Percentiles rank a stretch among this genome's conserved stretches.
Conservation (phyloP, 176 grass and related monocot genomes). For the Cocos nucifera region DNA sequence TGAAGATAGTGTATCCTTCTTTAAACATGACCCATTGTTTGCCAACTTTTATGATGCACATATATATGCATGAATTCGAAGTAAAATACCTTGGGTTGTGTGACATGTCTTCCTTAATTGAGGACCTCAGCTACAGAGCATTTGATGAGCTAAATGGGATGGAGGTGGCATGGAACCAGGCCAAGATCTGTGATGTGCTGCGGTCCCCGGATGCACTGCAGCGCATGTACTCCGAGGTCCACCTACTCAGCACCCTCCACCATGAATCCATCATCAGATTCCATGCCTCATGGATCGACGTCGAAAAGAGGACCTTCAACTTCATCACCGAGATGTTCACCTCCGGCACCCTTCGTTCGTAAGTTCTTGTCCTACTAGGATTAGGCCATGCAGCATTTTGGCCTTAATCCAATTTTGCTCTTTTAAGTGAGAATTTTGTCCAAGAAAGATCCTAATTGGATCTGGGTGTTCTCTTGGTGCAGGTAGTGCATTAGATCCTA, state of each 20-base stretch:
- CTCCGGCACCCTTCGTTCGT: constrained; percentile 78
- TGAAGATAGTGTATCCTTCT: constrained; percentile 63
- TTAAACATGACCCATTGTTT: background rate
- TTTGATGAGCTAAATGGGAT: constrained; percentile 68
- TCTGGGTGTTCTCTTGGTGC: no score
- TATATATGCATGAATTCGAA: background rate
- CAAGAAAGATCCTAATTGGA: no score
- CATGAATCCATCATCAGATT: constrained; percentile 73
- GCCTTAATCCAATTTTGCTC: background rate
- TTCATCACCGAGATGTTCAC: constrained; percentile 99
- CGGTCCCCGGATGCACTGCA: constrained; percentile 51
- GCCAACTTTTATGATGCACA: background rate
- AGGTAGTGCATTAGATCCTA: no score
- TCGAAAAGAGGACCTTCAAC: constrained; percentile 45
- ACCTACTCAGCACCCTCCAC: constrained; percentile 50
- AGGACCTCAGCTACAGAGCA: constrained; percentile 29
- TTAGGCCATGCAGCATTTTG: no score
- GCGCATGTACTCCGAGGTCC: constrained; percentile 86
- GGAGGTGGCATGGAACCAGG: constrained; percentile 96
- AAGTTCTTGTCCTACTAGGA: background rate
- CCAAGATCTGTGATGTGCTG: constrained; percentile 44
- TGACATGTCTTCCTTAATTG: constrained; percentile 3
- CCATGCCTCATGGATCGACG: constrained; percentile 65
- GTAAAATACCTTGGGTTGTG: background rate
- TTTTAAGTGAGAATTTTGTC: no score